Percentiles rank a stretch among this genome's conserved stretches.
Conservation (phyloP, 768 basidiomycete genomes). For the Hortiboletus flavorubellus region DNA sequence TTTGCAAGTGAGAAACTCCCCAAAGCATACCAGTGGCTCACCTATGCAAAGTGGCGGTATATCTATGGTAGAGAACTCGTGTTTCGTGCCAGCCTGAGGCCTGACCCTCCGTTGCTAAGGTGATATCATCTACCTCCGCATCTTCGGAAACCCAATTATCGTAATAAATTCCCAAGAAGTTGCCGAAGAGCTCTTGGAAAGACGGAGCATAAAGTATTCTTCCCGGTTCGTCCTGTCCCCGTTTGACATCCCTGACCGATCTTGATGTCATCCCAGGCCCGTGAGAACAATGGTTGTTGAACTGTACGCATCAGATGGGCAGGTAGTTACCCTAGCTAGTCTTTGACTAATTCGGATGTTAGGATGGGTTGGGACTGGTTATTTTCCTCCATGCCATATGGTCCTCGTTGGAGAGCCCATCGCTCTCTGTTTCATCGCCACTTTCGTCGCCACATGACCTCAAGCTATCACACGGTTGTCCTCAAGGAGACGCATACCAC, state of each 20-base stretch:
- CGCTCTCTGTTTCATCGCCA: constrained; percentile 38
- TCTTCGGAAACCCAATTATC: constrained; percentile 46
- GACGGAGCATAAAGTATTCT: constrained; percentile 43
- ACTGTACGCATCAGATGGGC: constrained; percentile 30
- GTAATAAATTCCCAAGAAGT: constrained; percentile 43
- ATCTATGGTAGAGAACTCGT: constrained; percentile 35
- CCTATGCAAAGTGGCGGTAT: constrained; percentile 44
- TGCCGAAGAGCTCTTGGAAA: constrained; percentile 45
- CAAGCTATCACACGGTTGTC: constrained; percentile 26
- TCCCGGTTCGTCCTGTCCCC: constrained; percentile 24
- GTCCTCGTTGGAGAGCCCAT: constrained; percentile 36
- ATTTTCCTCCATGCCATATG: constrained; percentile 41
- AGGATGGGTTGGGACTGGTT: constrained; percentile 51
- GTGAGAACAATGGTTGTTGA: constrained; percentile 41
- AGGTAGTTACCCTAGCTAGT: neutral
- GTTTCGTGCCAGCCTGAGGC: neutral
- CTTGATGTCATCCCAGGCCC: constrained; percentile 27
- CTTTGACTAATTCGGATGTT: neutral
- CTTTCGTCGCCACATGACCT: constrained; percentile 29
- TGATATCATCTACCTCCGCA: constrained; percentile 43
- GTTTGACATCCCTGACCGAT: neutral
- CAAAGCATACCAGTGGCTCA: constrained; percentile 40
- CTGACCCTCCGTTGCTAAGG: constrained; percentile 27
- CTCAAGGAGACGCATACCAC: constrained; percentile 37
- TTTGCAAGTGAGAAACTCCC: constrained; percentile 35